These are phyloP conservation scores for Daldinia grandis DNA, from an alignment of 495 filamentous ascomycete species.

Conservation along the genomic window DNA sequence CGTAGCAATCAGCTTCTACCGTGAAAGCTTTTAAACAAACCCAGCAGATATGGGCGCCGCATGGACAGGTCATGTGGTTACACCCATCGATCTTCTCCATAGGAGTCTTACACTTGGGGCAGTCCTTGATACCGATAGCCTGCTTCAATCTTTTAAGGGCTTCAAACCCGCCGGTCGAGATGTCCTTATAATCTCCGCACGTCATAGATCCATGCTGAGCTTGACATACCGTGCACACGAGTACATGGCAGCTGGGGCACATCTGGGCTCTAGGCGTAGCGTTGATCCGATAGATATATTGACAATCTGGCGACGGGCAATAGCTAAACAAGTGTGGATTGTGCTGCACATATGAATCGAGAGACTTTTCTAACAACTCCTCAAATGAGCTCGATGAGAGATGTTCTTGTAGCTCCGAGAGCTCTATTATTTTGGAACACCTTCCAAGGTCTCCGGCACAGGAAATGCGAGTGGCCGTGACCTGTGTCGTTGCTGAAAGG, in stretches of 20 bases:
- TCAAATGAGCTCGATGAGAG: slow-evolving; percentile 52
- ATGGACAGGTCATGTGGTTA: slow-evolving; percentile 61
- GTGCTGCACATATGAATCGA: slow-evolving; percentile 49
- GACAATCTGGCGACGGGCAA: slow-evolving; percentile 55
- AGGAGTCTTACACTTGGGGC: slow-evolving; percentile 50
- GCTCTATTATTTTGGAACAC: slow-evolving; percentile 42
- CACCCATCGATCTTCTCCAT: slow-evolving; percentile 59
- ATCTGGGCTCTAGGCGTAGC: slow-evolving; percentile 34
- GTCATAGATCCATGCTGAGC: slow-evolving; percentile 47
- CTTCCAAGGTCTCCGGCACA: slow-evolving; percentile 44
- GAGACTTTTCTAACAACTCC: slow-evolving; percentile 49
- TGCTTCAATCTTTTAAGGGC: slow-evolving; percentile 43
- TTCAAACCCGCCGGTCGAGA: slow-evolving; percentile 41
- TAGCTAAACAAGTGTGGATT: slow-evolving; percentile 46
- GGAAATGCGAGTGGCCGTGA: slow-evolving; percentile 32
- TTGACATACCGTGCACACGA: slow-evolving; percentile 53
- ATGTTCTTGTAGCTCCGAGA: slow-evolving; percentile 48
- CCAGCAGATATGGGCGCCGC: slow-evolving; percentile 61
- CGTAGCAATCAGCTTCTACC: slow-evolving; percentile 6
- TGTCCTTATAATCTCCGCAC: slow-evolving; percentile 49
- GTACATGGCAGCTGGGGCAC: slow-evolving; percentile 50
- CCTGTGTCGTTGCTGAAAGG: slow-evolving; percentile 30
- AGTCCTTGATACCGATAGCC: slow-evolving; percentile 48
- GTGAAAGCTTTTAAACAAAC: slow-evolving; percentile 46
- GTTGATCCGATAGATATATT: slow-evolving; percentile 50